Conservation (phyloP, 2,329 filamentous ascomycete species). For the Domatiomyces globalis region DNA sequence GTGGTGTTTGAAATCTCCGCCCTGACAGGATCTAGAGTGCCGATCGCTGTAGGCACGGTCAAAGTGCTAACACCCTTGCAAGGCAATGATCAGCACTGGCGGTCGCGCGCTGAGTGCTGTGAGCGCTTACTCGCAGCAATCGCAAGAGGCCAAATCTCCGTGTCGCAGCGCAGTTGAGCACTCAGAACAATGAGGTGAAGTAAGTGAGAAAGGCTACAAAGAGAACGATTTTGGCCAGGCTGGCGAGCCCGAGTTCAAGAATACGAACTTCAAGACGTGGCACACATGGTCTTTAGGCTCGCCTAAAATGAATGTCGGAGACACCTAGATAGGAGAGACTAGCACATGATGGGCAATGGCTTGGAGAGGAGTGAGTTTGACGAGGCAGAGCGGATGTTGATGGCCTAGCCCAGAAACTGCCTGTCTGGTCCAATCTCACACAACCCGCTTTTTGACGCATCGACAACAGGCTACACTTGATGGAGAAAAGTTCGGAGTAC, state of each 20-base stretch:
- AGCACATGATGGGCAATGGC: not conserved
- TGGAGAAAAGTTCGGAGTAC: not conserved
- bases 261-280: constrained; percentile 3
- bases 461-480: not conserved
- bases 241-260: constrained; percentile 13
- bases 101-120: not conserved
- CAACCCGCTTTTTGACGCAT: not conserved
- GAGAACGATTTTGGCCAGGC: not conserved
- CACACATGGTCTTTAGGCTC: not conserved
- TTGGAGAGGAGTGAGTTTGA: not conserved
- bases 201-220: not conserved
- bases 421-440: not conserved
- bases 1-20: not conserved
- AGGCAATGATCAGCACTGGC: not conserved
- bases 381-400: not conserved
- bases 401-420: not conserved
- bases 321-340: not conserved
- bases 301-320: not conserved
- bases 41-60: not conserved
- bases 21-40: not conserved
- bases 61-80: constrained; percentile 4
- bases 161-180: not conserved
- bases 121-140: not conserved
- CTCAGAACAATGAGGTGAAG: not conserved
- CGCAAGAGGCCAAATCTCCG: not conserved